Percentiles rank a stretch among this genome's conserved stretches.
phyloP scores from a whole-genome alignment of 768 basidiomycete species.

The Tubosaeta brunneosetosa region DNA sequence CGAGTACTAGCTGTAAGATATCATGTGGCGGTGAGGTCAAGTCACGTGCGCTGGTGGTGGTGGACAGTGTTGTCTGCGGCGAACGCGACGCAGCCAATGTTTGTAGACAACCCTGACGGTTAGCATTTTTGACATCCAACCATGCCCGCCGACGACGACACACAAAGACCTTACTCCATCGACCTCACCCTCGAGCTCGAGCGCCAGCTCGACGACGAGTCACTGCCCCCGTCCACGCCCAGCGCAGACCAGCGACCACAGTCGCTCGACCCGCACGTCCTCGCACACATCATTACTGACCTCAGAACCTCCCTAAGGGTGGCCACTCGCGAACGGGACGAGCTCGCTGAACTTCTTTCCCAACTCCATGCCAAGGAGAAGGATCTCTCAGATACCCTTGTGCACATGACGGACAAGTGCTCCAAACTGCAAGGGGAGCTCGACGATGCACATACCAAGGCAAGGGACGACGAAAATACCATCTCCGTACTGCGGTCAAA shows the following conservation, averaged over 20 bases:
- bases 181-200: slow-evolving; percentile 80
- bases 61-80: background rate
- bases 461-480: slow-evolving; percentile 71
- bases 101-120: background rate
- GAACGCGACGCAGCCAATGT: slow-evolving; percentile 8
- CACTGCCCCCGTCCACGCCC: slow-evolving; percentile 47
- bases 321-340: slow-evolving; percentile 68
- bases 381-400: slow-evolving; percentile 57
- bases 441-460: slow-evolving; percentile 44
- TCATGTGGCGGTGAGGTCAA: background rate
- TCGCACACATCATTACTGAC: slow-evolving; percentile 72
- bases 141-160: slow-evolving; percentile 29
- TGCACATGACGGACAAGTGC: slow-evolving; percentile 63
- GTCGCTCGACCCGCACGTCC: slow-evolving; percentile 68
- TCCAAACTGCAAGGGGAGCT: slow-evolving; percentile 55
- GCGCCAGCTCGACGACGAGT: slow-evolving; percentile 64
- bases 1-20: slow-evolving; percentile 7
- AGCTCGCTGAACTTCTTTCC: slow-evolving; percentile 49
- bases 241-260: slow-evolving; percentile 33
- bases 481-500: slow-evolving; percentile 73
- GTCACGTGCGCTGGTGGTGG: background rate
- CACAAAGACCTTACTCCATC: slow-evolving; percentile 48
- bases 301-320: slow-evolving; percentile 62
- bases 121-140: slow-evolving; percentile 2
- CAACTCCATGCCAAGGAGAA: slow-evolving; percentile 51